phyloP scores from a whole-genome alignment of 768 basidiomycete genomes.

The Psilocybe subaeruginosa region DNA sequence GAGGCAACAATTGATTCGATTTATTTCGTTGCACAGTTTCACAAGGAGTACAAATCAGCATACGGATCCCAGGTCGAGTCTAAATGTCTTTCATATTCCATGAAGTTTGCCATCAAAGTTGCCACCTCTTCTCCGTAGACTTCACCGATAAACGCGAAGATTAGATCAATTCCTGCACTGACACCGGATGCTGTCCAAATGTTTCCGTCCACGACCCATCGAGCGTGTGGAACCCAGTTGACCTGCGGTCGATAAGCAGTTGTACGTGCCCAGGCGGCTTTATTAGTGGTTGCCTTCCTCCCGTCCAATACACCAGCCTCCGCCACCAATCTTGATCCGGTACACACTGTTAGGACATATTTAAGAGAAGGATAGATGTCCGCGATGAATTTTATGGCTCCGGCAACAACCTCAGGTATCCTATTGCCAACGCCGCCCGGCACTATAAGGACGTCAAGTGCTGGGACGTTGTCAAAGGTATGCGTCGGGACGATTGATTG shows the following conservation, averaged over 20 bases:
- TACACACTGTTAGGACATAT: slow-evolving; percentile 48
- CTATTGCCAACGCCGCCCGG: slow-evolving; percentile 32
- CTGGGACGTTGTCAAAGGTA: slow-evolving; percentile 36
- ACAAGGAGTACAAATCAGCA: slow-evolving; percentile 33
- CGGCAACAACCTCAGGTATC: slow-evolving; percentile 23
- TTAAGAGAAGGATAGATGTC: slow-evolving; percentile 35
- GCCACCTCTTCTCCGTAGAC: slow-evolving; percentile 39
- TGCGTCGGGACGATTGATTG: slow-evolving; percentile 43
- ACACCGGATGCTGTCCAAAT: slow-evolving; percentile 53
- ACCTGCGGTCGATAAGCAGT: slow-evolving; percentile 33
- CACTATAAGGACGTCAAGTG: slow-evolving; percentile 39
- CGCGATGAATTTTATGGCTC: slow-evolving; percentile 33
- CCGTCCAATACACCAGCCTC: slow-evolving; percentile 44
- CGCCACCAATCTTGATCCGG: slow-evolving; percentile 41
- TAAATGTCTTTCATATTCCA: slow-evolving; percentile 43
- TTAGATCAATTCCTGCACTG: slow-evolving; percentile 45
- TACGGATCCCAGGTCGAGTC: slow-evolving; percentile 43
- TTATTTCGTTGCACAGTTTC: background rate
- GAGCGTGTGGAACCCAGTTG: slow-evolving; percentile 44
- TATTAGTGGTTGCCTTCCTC: slow-evolving; percentile 47
- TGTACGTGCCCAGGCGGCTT: slow-evolving; percentile 31
- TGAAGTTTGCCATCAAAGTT: slow-evolving; percentile 28
- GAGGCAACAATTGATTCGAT: too few species aligned
- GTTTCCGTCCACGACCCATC: slow-evolving; percentile 53
- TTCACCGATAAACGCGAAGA: slow-evolving; percentile 37